Conservation (phyloP, 2,329 filamentous ascomycete species). For the Ilyonectria destructans region DNA sequence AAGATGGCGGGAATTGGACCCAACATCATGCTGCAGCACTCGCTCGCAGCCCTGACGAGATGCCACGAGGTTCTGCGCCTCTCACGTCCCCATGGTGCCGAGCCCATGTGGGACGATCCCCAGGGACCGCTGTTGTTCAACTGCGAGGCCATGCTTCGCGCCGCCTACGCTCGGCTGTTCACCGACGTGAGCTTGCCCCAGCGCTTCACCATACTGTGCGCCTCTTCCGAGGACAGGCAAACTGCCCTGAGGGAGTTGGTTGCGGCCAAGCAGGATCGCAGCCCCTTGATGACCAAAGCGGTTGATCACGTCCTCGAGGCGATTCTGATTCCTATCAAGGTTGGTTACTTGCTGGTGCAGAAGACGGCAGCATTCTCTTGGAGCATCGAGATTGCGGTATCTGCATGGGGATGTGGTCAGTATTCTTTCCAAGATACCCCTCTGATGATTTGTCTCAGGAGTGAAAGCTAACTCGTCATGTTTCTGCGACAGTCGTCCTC, state of each 20-base stretch:
- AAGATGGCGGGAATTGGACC: background rate
- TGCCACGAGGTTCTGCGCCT: conserved; percentile 3
- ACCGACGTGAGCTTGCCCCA: background rate
- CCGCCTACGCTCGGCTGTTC: background rate
- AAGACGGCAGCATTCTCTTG: conserved; percentile 6
- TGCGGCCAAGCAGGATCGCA: background rate
- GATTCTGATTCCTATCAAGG: conserved; percentile 3
- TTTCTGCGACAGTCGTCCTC: background rate
- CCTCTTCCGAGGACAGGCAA: background rate
- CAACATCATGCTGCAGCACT: background rate
- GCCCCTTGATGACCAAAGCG: conserved; percentile 4
- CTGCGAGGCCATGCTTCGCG: conserved; percentile 5
- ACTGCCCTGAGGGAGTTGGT: background rate
- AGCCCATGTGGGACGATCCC: conserved; percentile 6
- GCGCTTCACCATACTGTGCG: conserved; percentile 4
- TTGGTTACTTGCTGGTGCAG: conserved; percentile 3
- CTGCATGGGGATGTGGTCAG: conserved; percentile 7
- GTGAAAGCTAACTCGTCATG: background rate
- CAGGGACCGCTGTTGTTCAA: conserved; percentile 3
- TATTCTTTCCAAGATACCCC: too few species aligned
- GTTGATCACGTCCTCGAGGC: background rate
- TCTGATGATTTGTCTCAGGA: background rate
- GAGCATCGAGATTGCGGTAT: conserved; percentile 1
- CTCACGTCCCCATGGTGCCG: background rate
- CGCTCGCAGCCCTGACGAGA: conserved; percentile 1